A percentile compares a stretch with the other conserved stretches of the same genome.
These are phyloP conservation scores for Cerioporus squamosus DNA, from an alignment of 1,284 basidiomycete genomes.

Conservation along the genomic window DNA sequence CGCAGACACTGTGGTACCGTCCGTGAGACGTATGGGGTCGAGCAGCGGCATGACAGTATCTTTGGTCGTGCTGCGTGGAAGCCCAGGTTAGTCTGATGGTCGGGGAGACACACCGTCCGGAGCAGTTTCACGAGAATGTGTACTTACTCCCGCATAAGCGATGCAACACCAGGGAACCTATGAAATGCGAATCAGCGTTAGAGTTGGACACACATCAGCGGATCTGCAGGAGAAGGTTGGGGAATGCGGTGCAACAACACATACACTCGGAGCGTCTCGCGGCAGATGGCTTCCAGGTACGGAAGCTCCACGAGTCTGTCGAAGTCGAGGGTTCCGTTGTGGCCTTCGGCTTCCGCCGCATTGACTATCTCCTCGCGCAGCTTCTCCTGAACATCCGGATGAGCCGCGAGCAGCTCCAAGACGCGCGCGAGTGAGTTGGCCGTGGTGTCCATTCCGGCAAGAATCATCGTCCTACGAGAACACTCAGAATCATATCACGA, in stretches of 20 bases:
- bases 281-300: constrained; percentile 28
- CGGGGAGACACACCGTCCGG: background rate
- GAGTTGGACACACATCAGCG: background rate
- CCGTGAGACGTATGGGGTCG: constrained; percentile 7
- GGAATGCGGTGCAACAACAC: background rate
- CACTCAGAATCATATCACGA: background rate
- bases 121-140: no score
- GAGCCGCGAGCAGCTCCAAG: constrained; percentile 20
- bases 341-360: constrained; percentile 13
- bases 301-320: constrained; percentile 26
- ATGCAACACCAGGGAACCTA: constrained; percentile 13
- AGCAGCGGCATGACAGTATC: constrained; percentile 11
- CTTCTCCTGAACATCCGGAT: constrained; percentile 25
- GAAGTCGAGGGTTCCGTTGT: constrained; percentile 19
- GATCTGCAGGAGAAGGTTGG: background rate
- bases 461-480: constrained; percentile 21
- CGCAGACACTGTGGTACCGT: constrained; percentile 13
- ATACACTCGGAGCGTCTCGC: constrained; percentile 29
- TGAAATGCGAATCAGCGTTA: background rate
- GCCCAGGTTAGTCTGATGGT: background rate
- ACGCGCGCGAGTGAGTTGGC: constrained; percentile 27
- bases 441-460: constrained; percentile 30
- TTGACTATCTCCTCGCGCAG: constrained; percentile 23
- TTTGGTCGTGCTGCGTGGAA: background rate
- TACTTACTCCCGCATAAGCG: constrained; percentile 15